These are phyloP conservation scores for Ophiorrhiza pumila DNA, from an alignment of 257 asterid species.

Conservation along the genomic window DNA sequence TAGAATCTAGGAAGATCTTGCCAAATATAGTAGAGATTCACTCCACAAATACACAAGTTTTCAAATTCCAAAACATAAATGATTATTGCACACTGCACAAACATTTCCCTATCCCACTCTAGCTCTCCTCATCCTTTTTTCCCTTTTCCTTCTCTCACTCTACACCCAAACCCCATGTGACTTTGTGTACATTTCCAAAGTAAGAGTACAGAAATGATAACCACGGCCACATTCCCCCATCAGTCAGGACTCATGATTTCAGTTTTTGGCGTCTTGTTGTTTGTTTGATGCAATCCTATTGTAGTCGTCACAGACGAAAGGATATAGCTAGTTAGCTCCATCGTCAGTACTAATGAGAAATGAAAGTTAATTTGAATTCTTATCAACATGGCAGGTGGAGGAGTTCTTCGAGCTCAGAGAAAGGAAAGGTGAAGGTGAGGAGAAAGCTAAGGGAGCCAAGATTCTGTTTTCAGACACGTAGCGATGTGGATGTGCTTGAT, in stretches of 20 bases:
- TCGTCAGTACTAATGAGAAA: neutral
- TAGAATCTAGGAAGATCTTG: constrained; percentile 26
- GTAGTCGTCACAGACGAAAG: neutral
- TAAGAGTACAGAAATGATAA: constrained; percentile 3
- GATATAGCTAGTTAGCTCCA: neutral
- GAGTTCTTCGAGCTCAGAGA: constrained; percentile 56
- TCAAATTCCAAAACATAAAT: constrained; percentile 17
- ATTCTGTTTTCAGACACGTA: constrained; percentile 93
- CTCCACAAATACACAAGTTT: constrained; percentile 7
- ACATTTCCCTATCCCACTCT: constrained; percentile 4
- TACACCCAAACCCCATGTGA: constrained; percentile 10
- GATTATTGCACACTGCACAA: constrained; percentile 12
- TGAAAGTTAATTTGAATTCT: neutral
- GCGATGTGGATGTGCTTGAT: constrained; percentile 94
- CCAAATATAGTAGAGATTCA: constrained; percentile 12
- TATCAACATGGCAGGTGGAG: constrained; percentile 53
- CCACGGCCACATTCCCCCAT: neutral
- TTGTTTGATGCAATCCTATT: constrained; percentile 11
- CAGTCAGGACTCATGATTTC: constrained; percentile 1
- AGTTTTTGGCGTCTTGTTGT: constrained; percentile 4
- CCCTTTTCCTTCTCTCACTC: neutral
- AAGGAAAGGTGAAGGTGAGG: constrained; percentile 71
- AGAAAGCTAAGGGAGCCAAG: constrained; percentile 91
- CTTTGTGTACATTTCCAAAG: constrained; percentile 13
- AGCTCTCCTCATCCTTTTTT: too few relatives aligned